A percentile compares a stretch with the other conserved stretches of the same genome.
phyloP scores from a whole-genome alignment of 768 basidiomycete genomes.

The Gymnopilus dilepis region DNA sequence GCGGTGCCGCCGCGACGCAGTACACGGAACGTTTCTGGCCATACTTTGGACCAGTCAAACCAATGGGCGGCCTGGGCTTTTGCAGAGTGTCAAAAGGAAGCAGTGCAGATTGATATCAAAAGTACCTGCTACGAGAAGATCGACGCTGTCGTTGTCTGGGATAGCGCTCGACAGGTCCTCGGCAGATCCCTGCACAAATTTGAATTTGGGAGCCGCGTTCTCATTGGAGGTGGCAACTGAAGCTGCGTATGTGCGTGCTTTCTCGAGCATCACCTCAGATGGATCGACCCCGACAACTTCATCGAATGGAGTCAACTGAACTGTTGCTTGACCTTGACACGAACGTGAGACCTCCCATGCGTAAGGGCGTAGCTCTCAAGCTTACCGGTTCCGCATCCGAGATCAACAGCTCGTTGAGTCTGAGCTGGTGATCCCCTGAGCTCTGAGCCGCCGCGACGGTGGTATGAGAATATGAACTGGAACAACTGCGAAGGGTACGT shows the following conservation, averaged over 20 bases:
- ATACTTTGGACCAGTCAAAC: slow-evolving; percentile 77
- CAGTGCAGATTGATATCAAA: slow-evolving; percentile 6
- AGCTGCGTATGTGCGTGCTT: slow-evolving; percentile 42
- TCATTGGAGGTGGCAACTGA: background rate
- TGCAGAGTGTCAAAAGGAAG: background rate
- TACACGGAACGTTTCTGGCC: slow-evolving; percentile 69
- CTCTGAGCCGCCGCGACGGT: slow-evolving; percentile 35
- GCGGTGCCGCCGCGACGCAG: slow-evolving; percentile 67
- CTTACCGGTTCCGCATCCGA: slow-evolving; percentile 86
- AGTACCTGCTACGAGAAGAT: slow-evolving; percentile 71
- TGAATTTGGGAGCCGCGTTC: slow-evolving; percentile 22
- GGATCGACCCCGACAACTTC: slow-evolving; percentile 80
- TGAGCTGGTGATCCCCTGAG: slow-evolving; percentile 24
- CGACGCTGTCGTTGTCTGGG: slow-evolving; percentile 54
- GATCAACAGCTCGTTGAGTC: slow-evolving; percentile 70
- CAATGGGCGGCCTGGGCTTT: slow-evolving; percentile 79
- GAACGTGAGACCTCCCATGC: background rate
- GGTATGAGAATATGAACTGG: slow-evolving; percentile 66
- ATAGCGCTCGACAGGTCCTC: slow-evolving; percentile 59
- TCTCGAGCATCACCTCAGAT: slow-evolving; percentile 68
- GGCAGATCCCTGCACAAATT: slow-evolving; percentile 45
- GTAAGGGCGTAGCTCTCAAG: too few relatives aligned
- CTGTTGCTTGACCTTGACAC: slow-evolving; percentile 71
- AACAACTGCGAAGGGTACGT: slow-evolving; percentile 74
- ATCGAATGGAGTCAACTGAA: slow-evolving; percentile 57